Evolutionary conservation across 768 basidiomycete genomes (phyloP).

Genomic region (Termitomyces sp.): DNA sequence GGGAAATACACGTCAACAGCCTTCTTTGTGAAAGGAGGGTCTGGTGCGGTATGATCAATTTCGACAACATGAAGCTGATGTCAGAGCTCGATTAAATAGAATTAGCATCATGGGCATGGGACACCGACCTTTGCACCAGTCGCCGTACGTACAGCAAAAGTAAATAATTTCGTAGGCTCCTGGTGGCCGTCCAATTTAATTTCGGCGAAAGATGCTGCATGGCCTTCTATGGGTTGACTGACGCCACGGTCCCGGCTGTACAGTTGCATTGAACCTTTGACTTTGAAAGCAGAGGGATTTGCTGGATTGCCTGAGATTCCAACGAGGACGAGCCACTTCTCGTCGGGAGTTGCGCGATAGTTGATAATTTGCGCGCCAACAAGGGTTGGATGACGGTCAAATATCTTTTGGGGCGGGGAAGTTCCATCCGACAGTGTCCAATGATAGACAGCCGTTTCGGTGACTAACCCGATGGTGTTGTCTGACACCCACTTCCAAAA

Average conservation of each 20-base stretch:
- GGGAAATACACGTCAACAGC: conserved; percentile 99
- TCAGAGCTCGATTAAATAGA: conserved; percentile 1
- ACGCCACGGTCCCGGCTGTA: conserved; percentile 91
- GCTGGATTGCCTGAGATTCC: conserved; percentile 91
- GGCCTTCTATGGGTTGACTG: conserved; percentile 97
- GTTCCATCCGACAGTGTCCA: conserved; percentile 78
- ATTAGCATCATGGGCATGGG: not conserved
- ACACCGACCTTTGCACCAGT: conserved; percentile 85
- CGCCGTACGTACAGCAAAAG: conserved; percentile 94
- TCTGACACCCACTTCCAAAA: conserved; percentile 99
- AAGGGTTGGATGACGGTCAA: conserved; percentile 94
- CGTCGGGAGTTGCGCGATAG: conserved; percentile 88
- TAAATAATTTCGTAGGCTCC: conserved; percentile 84
- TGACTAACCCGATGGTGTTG: conserved; percentile 90
- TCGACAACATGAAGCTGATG: conserved; percentile 93
- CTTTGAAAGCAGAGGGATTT: conserved; percentile 95
- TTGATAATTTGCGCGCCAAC: conserved; percentile 97
- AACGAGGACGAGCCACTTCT: conserved; percentile 96
- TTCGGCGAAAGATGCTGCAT: conserved; percentile 94
- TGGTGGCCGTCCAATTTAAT: conserved; percentile 87
- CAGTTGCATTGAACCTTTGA: conserved; percentile 97
- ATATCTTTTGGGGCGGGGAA: conserved; percentile 84
- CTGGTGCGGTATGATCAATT: conserved; percentile 91
- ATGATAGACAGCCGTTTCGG: conserved; percentile 88
- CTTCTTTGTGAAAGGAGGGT: conserved; percentile 94